Conservation (phyloP, 2,329 filamentous ascomycete genomes). For the Fusarium denticulatum region DNA sequence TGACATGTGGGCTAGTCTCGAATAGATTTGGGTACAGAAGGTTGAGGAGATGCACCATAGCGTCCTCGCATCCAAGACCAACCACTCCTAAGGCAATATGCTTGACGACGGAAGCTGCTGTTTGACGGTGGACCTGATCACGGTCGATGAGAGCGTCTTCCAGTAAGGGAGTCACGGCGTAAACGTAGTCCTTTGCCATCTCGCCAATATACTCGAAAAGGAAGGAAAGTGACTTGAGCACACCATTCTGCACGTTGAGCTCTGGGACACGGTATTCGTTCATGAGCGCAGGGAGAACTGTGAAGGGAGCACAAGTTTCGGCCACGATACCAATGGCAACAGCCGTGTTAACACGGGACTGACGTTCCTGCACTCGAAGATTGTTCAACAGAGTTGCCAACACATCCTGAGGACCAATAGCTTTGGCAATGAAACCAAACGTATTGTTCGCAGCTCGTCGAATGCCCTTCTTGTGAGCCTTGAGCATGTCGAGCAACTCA, state of each 20-base stretch:
- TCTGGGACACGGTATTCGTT: conserved; percentile 99
- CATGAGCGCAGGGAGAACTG: conserved; percentile 97
- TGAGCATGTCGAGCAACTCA: conserved; percentile 98
- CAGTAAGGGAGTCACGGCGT: conserved; percentile 93
- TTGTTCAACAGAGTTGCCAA: conserved; percentile 96
- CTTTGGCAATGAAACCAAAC: conserved; percentile 99
- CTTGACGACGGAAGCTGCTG: conserved; percentile 95
- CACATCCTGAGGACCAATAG: conserved; percentile 97
- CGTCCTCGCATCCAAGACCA: conserved; percentile 95
- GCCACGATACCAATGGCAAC: conserved; percentile 98
- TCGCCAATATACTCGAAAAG: conserved; percentile 99
- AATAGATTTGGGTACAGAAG: conserved; percentile 96
- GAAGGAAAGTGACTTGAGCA: conserved; percentile 96
- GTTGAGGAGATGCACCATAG: conserved; percentile 97
- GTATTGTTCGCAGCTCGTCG: conserved; percentile 98
- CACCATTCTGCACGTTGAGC: conserved; percentile 98
- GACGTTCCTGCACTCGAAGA: conserved; percentile 93
- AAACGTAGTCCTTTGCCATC: conserved; percentile 99
- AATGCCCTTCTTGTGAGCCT: conserved; percentile 99
- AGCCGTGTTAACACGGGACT: conserved; percentile 97
- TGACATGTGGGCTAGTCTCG: conserved; percentile 97
- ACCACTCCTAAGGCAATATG: conserved; percentile 98
- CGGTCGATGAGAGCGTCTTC: conserved; percentile 98
- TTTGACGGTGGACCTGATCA: conserved; percentile 97
- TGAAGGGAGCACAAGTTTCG: conserved; percentile 98